Evolutionary conservation across 495 filamentous ascomycete species (phyloP).

Genomic region (Penicillium herquei): DNA sequence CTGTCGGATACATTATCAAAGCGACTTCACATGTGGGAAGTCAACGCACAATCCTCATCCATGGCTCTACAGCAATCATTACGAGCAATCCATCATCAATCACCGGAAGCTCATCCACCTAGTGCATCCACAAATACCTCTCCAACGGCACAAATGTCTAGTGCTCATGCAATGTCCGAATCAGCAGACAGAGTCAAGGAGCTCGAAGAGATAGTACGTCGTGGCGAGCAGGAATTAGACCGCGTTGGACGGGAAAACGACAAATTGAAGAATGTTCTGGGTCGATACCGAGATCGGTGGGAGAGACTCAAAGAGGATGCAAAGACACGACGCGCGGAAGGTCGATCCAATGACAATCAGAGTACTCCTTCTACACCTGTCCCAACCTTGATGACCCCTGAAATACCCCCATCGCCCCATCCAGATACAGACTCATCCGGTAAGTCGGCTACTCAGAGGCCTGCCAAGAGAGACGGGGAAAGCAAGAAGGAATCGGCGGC

Average conservation of each 20-base stretch:
- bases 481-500: background rate
- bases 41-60: slow-evolving; percentile 74
- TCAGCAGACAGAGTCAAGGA: slow-evolving; percentile 47
- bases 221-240: slow-evolving; percentile 55
- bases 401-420: slow-evolving; percentile 10
- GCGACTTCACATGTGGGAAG: slow-evolving; percentile 81
- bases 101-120: slow-evolving; percentile 27
- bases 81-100: slow-evolving; percentile 59
- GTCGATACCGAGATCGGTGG: slow-evolving; percentile 74
- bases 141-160: slow-evolving; percentile 20
- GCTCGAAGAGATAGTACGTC: slow-evolving; percentile 40
- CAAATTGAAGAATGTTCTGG: slow-evolving; percentile 63
- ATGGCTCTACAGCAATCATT: slow-evolving; percentile 80
- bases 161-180: slow-evolving; percentile 25
- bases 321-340: slow-evolving; percentile 50
- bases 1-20: slow-evolving; percentile 75
- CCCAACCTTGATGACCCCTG: slow-evolving; percentile 6
- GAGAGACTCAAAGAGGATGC: slow-evolving; percentile 83
- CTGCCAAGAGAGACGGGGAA: background rate
- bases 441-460: background rate
- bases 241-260: slow-evolving; percentile 63
- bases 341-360: slow-evolving; percentile 18
- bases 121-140: slow-evolving; percentile 28
- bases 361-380: slow-evolving; percentile 7
- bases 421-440: slow-evolving; percentile 5